These are phyloP conservation scores for Leishmania turanica DNA, from an alignment of 208 protist species.

Conservation along the genomic window DNA sequence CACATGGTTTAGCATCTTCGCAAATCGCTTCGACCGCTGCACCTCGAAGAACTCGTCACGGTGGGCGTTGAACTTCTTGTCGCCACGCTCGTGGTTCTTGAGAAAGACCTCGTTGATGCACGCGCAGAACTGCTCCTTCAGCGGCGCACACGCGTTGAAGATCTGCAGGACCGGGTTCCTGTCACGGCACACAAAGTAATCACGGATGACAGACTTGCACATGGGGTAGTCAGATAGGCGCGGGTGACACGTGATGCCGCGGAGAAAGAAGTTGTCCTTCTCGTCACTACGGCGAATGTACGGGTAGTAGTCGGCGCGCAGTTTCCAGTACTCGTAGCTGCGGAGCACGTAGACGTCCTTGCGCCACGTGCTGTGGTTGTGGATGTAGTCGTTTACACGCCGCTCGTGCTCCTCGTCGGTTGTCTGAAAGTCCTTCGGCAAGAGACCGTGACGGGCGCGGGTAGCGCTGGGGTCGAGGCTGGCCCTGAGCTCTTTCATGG, in stretches of 20 bases:
- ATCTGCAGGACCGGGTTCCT: conserved; percentile 67
- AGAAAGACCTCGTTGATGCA: conserved; percentile 90
- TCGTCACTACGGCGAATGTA: conserved; percentile 72
- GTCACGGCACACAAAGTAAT: conserved; percentile 87
- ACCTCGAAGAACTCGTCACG: conserved; percentile 66
- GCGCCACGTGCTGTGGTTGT: conserved; percentile 60
- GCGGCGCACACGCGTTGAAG: conserved; percentile 79
- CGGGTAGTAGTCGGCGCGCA: conserved; percentile 79
- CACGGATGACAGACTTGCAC: conserved; percentile 80
- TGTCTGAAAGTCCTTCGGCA: conserved; percentile 61
- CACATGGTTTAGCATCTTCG: conserved; percentile 62
- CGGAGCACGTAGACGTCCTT: conserved; percentile 58
- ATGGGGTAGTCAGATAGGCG: conserved; percentile 86
- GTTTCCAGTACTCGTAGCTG: conserved; percentile 79
- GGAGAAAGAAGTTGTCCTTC: conserved; percentile 83
- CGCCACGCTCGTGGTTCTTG: conserved; percentile 76
- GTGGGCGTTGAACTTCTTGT: conserved; percentile 79
- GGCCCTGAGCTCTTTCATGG: conserved; percentile 48
- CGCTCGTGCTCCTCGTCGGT: conserved; percentile 62
- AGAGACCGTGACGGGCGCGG: conserved; percentile 62
- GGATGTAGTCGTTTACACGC: conserved; percentile 66
- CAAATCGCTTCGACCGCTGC: conserved; percentile 60
- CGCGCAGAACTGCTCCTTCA: conserved; percentile 85
- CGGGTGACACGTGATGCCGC: conserved; percentile 76
- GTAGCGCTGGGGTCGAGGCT: conserved; percentile 44